phyloP scores from a whole-genome alignment of 805 yeast species.

The Alloascoidea hylecoeti region DNA sequence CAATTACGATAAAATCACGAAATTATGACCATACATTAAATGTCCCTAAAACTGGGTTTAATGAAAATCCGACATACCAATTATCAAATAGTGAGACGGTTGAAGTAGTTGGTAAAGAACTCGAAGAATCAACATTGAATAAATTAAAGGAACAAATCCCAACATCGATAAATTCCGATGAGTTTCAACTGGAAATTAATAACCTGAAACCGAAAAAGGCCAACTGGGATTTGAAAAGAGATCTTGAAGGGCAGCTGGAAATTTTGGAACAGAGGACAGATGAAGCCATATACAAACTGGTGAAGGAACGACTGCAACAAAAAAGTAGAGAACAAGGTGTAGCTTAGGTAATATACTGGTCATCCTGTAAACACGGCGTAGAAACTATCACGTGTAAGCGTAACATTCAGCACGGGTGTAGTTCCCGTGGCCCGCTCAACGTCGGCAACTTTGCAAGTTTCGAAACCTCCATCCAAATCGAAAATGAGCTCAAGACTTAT shows the following conservation, averaged over 20 bases:
- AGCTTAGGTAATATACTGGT: too few species aligned
- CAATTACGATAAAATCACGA: constrained; percentile 6
- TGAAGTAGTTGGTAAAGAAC: constrained; percentile 18
- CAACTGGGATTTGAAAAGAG: constrained; percentile 23
- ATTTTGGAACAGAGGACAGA: constrained; percentile 27
- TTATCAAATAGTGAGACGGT: constrained; percentile 20
- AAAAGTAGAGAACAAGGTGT: too few species aligned
- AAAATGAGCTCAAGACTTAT: constrained; percentile 1
- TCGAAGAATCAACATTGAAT: constrained; percentile 15
- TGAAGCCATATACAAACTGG: constrained; percentile 21
- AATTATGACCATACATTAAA: constrained; percentile 11
- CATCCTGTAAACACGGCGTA: too few species aligned
- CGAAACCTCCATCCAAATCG: not conserved
- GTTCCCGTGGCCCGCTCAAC: too few species aligned
- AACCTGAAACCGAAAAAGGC: constrained; percentile 14
- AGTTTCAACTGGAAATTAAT: constrained; percentile 9
- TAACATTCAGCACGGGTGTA: too few species aligned
- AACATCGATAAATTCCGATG: not conserved
- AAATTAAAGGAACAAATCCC: constrained; percentile 8
- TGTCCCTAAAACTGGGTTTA: constrained; percentile 8
- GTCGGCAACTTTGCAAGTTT: too few species aligned
- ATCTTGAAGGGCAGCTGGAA: constrained; percentile 22
- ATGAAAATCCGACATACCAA: constrained; percentile 12
- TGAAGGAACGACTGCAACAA: constrained; percentile 20
- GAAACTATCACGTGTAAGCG: too few species aligned